Evolutionary conservation across 805 yeast species (phyloP), one percentile per base, ranked within the genome.

Genomic region (Metschnikowia shivogae): DNA sequence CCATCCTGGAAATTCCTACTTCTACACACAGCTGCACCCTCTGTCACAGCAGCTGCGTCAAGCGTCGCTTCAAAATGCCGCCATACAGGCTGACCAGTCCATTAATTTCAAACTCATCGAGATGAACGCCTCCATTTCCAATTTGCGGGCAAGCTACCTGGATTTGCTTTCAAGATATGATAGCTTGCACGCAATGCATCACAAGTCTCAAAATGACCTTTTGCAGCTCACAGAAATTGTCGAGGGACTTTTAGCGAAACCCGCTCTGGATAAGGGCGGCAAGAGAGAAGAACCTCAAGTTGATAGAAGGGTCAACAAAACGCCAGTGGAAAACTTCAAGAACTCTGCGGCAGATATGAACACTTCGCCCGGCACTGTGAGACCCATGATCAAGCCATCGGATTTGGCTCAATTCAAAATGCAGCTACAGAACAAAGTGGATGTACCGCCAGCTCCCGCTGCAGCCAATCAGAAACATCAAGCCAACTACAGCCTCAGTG

Each of bases 181-280:
- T 26, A 53, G 68, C 9, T 68, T 80, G 6, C 58, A 64, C 28
- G 77, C 73, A 5, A 81, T 78, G 39, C 55, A 78, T 46, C 71
- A 73, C 31, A 67, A 69, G 43, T 69, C 76, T 13, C 80, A 78
- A 53, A 55, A 70, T 43, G 88, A 82, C 52, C 66, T 78, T 62
- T 73, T 80, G 3, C 70, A 70, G 32, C 47, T 81, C 7, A 53
- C 81, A 9, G 86, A 80, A 19, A 55, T 74, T 39, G 58, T 74
- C 34, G 76, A 72, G 42, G 61, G 52, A 38, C 42, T 54, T 31
- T 13, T 39, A 22, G 28, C 42, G 11, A 39, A 39, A 14, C 35
- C 42, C 11, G 14, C 27, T 14, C 42, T 13, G 22, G 39, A 43
- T 28, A 24, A 40, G 28, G 13, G 11, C 28, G 22, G 32, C 42